Base-by-base conservation (phyloP, 306 rosid genomes). In the Castanea sativa region DNA sequence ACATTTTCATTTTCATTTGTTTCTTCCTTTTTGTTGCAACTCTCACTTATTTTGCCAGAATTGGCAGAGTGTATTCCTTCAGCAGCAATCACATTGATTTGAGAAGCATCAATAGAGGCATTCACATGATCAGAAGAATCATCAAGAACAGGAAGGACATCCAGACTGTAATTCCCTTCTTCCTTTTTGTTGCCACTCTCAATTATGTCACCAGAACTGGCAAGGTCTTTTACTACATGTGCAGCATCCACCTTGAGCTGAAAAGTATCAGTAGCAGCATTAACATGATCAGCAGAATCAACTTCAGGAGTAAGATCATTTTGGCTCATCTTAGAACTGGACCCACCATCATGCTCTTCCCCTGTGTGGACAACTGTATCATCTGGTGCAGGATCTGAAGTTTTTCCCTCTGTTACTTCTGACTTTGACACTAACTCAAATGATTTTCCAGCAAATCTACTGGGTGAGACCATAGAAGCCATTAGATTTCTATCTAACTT, bases 141-240 rank as follows among this genome's bases (percentile, higher is more conserved):
- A 83, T 65, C 80, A 38, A 75, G 75, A 60, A 76, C 86, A 70
- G 86, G 74, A 80, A 81, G 85, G 41, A 73, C 64, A 81, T 83
- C 73, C 10, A 72, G 78, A 82, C 81, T 29, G 55, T 61, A 75
- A 79, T 74, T 79, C 71, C 58, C 78, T 78, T 85, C 91, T 73
- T 74, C 86, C 76, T 76, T 84, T 80, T 52, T 75, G 57, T 67
- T 78, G 35, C 52, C 67, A 81, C 68, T 84, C 73, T 81, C 85
- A 27, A 78, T 73, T 20, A 73, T 35, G 53, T 82, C 81, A 69
- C 72, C 64, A 71, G 71, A 73, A 82, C 60, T 74, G 68, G 73
- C 58, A 75, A 43, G 52, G 51, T 85, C 53, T 49, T 49, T 73
- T 52, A 75, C 56, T 71, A 23, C 78, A 25, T 56, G 76, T 21